phyloP scores from a whole-genome alignment of 2,329 filamentous ascomycete species.

The Fusarium decemcellulare region DNA sequence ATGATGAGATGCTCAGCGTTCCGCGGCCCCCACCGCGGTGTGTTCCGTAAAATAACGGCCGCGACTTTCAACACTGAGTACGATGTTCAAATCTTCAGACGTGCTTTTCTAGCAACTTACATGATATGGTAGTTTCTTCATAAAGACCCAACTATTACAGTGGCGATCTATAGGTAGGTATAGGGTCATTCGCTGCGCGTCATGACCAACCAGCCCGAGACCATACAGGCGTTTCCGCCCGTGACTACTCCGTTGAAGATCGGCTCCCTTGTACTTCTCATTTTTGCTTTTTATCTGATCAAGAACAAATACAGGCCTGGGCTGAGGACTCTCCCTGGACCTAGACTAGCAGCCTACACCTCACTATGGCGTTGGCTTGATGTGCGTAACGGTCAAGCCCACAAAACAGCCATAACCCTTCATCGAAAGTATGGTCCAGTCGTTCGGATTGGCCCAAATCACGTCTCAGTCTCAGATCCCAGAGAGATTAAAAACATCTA shows the following conservation, averaged over 20 bases:
- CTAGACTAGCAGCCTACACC: background rate
- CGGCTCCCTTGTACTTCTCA: background rate
- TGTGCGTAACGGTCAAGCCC: conserved; percentile 1
- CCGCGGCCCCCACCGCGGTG: no score
- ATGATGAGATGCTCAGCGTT: no score
- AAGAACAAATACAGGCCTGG: background rate
- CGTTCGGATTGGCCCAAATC: conserved; percentile 19
- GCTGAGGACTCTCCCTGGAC: background rate
- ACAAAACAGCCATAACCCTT: background rate
- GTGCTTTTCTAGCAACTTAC: no score
- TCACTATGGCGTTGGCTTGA: background rate
- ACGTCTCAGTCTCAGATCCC: conserved; percentile 26
- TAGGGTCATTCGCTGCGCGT: no score
- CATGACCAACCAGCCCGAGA: background rate
- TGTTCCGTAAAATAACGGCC: no score
- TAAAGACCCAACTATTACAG: no score
- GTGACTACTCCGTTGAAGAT: background rate
- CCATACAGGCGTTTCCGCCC: background rate
- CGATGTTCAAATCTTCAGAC: no score
- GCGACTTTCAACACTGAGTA: no score
- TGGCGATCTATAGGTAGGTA: no score
- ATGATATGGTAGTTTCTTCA: no score
- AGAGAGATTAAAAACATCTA: conserved; percentile 29
- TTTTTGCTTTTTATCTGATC: background rate
- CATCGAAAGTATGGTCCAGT: background rate